Evolutionary conservation across 202 grass and related monocot genomes (phyloP).

Genomic region (Bolboschoenoplectus hybrid): DNA sequence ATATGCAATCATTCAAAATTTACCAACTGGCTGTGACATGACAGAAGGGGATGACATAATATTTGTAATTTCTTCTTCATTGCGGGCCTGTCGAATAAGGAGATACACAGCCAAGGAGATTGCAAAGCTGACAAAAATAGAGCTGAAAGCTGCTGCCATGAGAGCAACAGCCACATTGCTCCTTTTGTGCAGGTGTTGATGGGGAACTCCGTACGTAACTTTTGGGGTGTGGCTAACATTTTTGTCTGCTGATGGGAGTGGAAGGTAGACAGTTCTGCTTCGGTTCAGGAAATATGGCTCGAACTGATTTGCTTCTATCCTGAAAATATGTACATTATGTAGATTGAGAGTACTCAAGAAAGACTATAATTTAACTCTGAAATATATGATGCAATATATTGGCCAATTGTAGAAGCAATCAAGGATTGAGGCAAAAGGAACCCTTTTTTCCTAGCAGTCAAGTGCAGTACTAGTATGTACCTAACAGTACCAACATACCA

Average conservation of each 20-base stretch:
- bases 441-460: neutral
- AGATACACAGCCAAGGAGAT: constrained; percentile 38
- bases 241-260: constrained; percentile 52
- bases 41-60: constrained; percentile 36
- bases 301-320: constrained; percentile 83
- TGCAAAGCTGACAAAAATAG: constrained; percentile 30
- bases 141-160: constrained; percentile 29
- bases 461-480: constrained; percentile 14
- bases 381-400: neutral
- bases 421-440: neutral
- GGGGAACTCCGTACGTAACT: constrained; percentile 42
- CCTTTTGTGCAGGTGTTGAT: neutral
- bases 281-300: constrained; percentile 53
- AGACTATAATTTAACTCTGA: constrained; percentile 15
- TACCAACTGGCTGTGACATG: constrained; percentile 33
- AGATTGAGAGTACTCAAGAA: constrained; percentile 1
- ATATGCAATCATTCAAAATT: constrained; percentile 8
- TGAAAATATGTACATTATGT: constrained; percentile 43
- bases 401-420: neutral
- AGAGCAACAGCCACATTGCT: constrained; percentile 23
- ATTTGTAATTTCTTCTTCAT: constrained; percentile 31
- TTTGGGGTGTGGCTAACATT: constrained; percentile 58
- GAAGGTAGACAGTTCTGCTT: constrained; percentile 22
- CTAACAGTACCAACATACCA: constrained; percentile 2
- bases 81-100: constrained; percentile 28